phyloP scores from a whole-genome alignment of 306 rosid genomes.

The Dalbergia cochinchinensis region DNA sequence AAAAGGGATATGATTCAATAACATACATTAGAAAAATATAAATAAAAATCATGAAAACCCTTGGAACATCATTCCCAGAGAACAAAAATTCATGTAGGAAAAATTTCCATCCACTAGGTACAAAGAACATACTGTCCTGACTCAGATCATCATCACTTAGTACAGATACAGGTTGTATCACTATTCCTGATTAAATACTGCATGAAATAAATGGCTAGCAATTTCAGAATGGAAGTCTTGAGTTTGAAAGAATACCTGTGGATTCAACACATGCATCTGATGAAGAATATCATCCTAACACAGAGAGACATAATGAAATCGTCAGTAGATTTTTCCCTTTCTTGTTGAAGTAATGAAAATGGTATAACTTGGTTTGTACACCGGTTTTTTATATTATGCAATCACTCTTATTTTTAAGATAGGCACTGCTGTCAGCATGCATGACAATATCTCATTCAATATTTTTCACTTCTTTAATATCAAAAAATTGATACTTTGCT shows the following conservation, averaged over 20 bases:
- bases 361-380: slow-evolving; percentile 16
- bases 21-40: background rate
- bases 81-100: background rate
- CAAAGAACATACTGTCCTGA: background rate
- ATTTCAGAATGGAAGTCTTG: slow-evolving; percentile 32
- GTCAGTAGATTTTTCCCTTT: slow-evolving; percentile 49
- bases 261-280: slow-evolving; percentile 85
- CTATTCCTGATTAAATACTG: slow-evolving; percentile 1
- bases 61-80: background rate
- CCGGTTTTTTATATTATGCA: background rate
- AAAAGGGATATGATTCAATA: background rate
- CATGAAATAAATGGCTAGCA: slow-evolving; percentile 16
- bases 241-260: slow-evolving; percentile 69
- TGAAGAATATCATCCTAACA: slow-evolving; percentile 74
- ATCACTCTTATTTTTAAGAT: slow-evolving; percentile 29
- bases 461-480: slow-evolving; percentile 12
- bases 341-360: slow-evolving; percentile 11
- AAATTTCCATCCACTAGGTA: background rate
- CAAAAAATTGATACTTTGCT: slow-evolving; percentile 12
- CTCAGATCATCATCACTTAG: slow-evolving; percentile 18
- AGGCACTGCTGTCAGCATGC: slow-evolving; percentile 2
- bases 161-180: background rate
- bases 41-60: background rate
- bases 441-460: slow-evolving; percentile 19
- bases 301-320: slow-evolving; percentile 26